Evolutionary conservation across 2,329 filamentous ascomycete genomes (phyloP), one percentile per base, ranked within the genome.

Genomic region (Aspergillus texensis): DNA sequence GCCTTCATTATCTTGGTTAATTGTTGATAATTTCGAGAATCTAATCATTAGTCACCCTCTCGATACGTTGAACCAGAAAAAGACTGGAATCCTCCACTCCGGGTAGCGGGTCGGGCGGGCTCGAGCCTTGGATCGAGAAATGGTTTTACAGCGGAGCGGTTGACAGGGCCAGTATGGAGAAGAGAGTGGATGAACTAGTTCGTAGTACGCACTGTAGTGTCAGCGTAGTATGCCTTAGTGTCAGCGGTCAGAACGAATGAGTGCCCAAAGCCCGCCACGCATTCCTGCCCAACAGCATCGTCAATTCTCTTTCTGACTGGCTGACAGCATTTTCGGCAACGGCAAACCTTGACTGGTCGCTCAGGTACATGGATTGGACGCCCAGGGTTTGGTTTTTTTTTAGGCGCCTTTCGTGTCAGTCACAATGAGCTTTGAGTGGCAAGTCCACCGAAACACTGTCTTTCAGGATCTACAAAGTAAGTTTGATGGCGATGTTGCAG

Each of bases 271-370:
- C 64, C 64, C 67, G 62, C 70, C 71, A 76, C 72, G 72, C 74
- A 78, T 78, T 73, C 66, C 67, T 77, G 75, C 76, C 76, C 76
- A 78, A 78, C 60, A 55, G 16, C 52, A 39, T 74, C 65, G 64
- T 61, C 61, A 62, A 34, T 36, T 32, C 55, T 48, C 34, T 30
- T 46, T 28, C 45, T 58, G 43, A 54, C 55, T 53, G 55, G 28
- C 28, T 41, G 61, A 30, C 32, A 43, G 10, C 52, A n/a, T 52
- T 58, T 58, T 56, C 26, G 30, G 45, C 21, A 48, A 28, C 45
- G 12, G 6, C 21, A 48, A 48, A 26, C 45, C 45, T 48, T 48
- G 45, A 48, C 45, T 12, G 19, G 48, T 52, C 19, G 48, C n/a
- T 52, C 53, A 45, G 48, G 58, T 21, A 46, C 46, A n/a, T 28